Conservation (phyloP, 805 yeast genomes). For the Hagleromyces aurorensis region DNA sequence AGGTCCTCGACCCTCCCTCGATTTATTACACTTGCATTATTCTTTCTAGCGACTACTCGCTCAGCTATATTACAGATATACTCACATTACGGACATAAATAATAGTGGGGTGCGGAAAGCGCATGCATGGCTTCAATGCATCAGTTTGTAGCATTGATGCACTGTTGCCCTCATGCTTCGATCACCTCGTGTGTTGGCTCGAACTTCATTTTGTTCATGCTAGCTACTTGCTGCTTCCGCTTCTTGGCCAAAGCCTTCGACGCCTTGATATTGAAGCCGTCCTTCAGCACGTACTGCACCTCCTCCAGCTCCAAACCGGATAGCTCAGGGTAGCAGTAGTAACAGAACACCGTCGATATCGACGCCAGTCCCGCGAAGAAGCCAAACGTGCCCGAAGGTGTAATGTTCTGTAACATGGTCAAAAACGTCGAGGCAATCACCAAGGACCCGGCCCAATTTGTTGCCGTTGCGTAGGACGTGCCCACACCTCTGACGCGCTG, state of each 20-base stretch:
- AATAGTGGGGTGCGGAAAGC: too few species aligned
- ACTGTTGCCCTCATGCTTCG: conserved; percentile 8
- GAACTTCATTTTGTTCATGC: conserved; percentile 5
- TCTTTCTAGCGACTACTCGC: too few species aligned
- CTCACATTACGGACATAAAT: too few species aligned
- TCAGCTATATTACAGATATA: too few species aligned
- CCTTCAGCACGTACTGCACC: conserved; percentile 69
- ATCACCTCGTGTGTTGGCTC: conserved; percentile 9
- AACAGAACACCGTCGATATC: conserved; percentile 64
- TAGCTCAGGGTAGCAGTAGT: conserved; percentile 86
- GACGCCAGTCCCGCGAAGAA: conserved; percentile 79
- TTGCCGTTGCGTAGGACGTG: conserved; percentile 81
- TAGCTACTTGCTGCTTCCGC: conserved; percentile 27
- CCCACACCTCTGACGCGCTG: conserved; percentile 92
- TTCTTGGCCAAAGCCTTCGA: conserved; percentile 49
- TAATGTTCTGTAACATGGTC: conserved; percentile 87
- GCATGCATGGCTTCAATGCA: too few species aligned
- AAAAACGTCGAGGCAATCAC: conserved; percentile 86
- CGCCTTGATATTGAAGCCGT: conserved; percentile 78
- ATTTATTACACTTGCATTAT: too few species aligned
- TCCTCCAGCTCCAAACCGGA: conserved; percentile 88
- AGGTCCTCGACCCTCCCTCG: too few species aligned
- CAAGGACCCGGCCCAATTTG: conserved; percentile 93
- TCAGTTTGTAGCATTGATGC: too few species aligned
- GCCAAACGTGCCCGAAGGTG: conserved; percentile 92